These are phyloP conservation scores for Ustulina deusta DNA, from an alignment of 2,329 filamentous ascomycete species.

Conservation along the genomic window DNA sequence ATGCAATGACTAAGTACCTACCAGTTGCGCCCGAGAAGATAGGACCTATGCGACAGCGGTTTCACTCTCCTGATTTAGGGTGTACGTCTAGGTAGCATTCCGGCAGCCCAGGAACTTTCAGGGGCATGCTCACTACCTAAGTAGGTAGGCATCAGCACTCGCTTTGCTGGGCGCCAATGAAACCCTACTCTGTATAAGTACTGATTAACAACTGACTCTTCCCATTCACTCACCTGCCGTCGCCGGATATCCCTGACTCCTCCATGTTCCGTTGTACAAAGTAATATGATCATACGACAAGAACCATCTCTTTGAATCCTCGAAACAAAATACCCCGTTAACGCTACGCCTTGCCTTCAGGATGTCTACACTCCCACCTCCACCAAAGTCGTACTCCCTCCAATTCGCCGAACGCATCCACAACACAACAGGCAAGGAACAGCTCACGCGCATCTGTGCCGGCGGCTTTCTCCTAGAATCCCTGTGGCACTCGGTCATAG, in stretches of 20 bases:
- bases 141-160: no score
- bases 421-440: conserved; percentile 41
- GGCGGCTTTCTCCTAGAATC: conserved; percentile 41
- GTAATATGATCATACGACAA: not conserved
- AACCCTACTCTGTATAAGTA: not conserved
- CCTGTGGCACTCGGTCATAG: conserved; percentile 41
- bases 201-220: not conserved
- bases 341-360: not conserved
- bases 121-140: no score
- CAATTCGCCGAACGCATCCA: conserved; percentile 43
- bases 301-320: not conserved
- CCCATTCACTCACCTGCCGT: not conserved
- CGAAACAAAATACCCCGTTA: not conserved
- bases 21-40: no score
- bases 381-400: conserved; percentile 40
- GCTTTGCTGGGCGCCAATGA: no score
- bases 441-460: conserved; percentile 40
- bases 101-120: no score
- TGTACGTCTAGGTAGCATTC: no score
- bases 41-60: no score
- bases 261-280: not conserved
- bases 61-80: no score
- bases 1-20: no score
- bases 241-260: not conserved
- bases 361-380: conserved; percentile 29